phyloP scores from a whole-genome alignment of 805 yeast species.

The Starmerella apicola region DNA sequence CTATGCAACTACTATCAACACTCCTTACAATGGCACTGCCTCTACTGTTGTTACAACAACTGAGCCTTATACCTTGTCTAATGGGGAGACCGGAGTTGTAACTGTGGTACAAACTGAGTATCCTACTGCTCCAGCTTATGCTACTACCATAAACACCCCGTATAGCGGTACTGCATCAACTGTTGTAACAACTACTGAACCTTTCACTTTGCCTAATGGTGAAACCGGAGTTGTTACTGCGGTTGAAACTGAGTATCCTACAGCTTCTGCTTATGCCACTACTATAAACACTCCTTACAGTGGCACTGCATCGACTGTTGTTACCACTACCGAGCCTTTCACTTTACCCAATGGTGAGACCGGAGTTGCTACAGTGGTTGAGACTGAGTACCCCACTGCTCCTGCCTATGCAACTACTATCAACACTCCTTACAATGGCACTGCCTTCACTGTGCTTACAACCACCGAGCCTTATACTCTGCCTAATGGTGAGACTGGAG shows the following conservation, averaged over 20 bases:
- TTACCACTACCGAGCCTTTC: too few species aligned
- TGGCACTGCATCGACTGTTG: too few species aligned
- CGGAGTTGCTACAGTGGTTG: slow-evolving; percentile 1
- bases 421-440: slow-evolving; percentile 2
- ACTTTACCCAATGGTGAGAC: background rate
- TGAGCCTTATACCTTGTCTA: slow-evolving; percentile 5
- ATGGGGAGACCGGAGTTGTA: too few species aligned
- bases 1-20: background rate
- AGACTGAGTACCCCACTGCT: slow-evolving; percentile 4
- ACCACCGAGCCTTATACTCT: slow-evolving; percentile 2
- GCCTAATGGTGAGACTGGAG: background rate
- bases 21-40: background rate
- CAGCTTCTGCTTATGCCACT: background rate
- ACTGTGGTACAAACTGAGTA: too few species aligned
- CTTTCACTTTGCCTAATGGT: too few species aligned
- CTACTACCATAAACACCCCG: too few species aligned
- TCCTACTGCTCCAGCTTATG: too few species aligned
- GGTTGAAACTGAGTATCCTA: slow-evolving; percentile 1
- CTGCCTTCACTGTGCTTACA: background rate
- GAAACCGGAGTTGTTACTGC: slow-evolving; percentile 2
- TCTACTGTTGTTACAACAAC: slow-evolving; percentile 1
- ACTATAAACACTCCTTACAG: background rate
- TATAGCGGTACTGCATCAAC: too few species aligned
- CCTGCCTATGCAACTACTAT: background rate
- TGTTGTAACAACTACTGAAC: too few species aligned